Conservation (phyloP, 768 basidiomycete species). For the Trametes maxima region DNA sequence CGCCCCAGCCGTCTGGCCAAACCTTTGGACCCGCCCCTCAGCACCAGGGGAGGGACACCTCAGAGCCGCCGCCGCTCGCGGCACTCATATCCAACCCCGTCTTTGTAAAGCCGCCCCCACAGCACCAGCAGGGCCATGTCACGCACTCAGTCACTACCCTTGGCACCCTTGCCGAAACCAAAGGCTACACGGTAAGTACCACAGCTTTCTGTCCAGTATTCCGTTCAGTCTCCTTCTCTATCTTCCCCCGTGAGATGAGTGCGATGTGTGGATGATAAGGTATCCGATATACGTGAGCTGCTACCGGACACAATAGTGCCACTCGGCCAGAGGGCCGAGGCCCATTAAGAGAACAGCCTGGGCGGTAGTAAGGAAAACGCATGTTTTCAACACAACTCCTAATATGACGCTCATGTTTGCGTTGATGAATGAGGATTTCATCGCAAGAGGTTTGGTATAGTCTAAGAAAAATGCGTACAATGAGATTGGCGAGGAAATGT, state of each 20-base stretch:
- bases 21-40: slow-evolving; percentile 46
- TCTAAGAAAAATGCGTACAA: too few species aligned
- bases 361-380: too few species aligned
- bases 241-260: neutral
- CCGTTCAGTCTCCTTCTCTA: too few species aligned
- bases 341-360: too few species aligned
- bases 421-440: too few species aligned
- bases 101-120: slow-evolving; percentile 64
- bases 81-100: slow-evolving; percentile 64
- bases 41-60: slow-evolving; percentile 50
- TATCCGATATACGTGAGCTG: neutral
- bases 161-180: slow-evolving; percentile 29
- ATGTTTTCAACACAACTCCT: too few species aligned
- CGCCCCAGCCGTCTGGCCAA: slow-evolving; percentile 60
- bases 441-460: too few species aligned
- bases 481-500: too few species aligned
- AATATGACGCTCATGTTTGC: too few species aligned
- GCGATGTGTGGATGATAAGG: neutral
- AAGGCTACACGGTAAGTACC: slow-evolving; percentile 18
- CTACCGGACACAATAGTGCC: too few species aligned
- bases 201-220: neutral
- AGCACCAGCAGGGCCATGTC: slow-evolving; percentile 9
- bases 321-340: too few species aligned
- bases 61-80: slow-evolving; percentile 71
- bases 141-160: slow-evolving; percentile 27